Base-by-base conservation (phyloP, 805 yeast genomes). In the Lachancea mirantina region DNA sequence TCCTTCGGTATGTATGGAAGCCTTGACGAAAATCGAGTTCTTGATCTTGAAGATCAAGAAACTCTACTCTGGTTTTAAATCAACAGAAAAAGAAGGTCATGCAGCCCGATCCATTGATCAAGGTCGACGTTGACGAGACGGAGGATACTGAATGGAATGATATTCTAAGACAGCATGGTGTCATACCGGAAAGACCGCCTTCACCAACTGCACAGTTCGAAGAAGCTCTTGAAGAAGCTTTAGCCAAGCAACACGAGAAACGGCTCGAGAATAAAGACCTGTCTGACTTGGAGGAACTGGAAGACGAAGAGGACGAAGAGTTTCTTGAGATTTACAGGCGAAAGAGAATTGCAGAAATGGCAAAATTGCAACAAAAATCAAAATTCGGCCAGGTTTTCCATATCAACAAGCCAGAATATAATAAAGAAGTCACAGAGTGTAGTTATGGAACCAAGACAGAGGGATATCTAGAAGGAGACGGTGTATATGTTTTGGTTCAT, bases 91-190 rank as follows among this genome's bases (percentile, higher is more conserved):
- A 19, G 17, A n/a, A n/a, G n/a, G n/a, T n/a, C n/a, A 31, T 31
- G 34, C 57, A 53, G 34, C 54, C 56, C 38, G 77, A 75, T 39
- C 74, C 76, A 20, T 71, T 78, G 62, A 67, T 81, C 34, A 84
- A 78, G 44, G 87, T 87, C 30, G 84, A 87, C 59, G 95, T 88
- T 34, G 88, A 92, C 59, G 96, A 95, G 21, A 74, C 73, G 41
- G 99, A 92, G 59, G 99, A 92, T 56, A 92, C 98, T 0, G 98
- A 92, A 58, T 92, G 99, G 98, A 92, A 92, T 55, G 99, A 92
- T 58, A 87, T 92, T 44, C 68, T 92, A 27, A 68, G 99, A 43
- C 72, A 74, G 3, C 84, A 88, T 41, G 97, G 97, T 15, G 76
- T 92, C 35, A 84, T 92, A 30, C 98, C 98, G 1, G 87, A 83